Evolutionary conservation across 164 flowering plant genomes (phyloP).

Genomic region (Santalum album): DNA sequence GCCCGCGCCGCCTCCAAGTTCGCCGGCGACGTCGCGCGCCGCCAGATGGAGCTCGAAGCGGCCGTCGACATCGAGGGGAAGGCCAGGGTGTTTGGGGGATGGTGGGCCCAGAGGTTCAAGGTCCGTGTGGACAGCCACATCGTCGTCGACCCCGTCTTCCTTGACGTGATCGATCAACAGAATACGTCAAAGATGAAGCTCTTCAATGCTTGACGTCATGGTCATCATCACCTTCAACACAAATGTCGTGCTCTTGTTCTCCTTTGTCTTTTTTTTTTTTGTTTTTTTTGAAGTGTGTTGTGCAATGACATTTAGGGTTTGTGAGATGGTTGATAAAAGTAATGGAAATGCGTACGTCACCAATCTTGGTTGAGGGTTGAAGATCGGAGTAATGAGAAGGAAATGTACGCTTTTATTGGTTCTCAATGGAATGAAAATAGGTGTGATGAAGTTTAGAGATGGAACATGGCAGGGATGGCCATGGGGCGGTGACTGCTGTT

Average conservation of each 20-base stretch:
- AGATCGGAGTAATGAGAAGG: too few species aligned
- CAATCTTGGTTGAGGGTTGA: too few species aligned
- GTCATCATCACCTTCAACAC: too few species aligned
- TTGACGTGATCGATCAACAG: slow-evolving; percentile 75
- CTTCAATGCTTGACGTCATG: slow-evolving; percentile 5
- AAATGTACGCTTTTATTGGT: too few species aligned
- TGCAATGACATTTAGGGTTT: background rate
- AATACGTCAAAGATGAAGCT: slow-evolving; percentile 41
- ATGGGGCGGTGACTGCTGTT: too few species aligned
- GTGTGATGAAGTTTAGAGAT: too few species aligned
- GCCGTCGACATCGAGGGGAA: slow-evolving; percentile 56
- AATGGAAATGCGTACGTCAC: too few species aligned
- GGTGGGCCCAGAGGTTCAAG: slow-evolving; percentile 67
- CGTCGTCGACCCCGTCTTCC: slow-evolving; percentile 66
- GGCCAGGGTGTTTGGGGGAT: slow-evolving; percentile 41
- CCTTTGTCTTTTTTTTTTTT: background rate
- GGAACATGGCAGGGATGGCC: too few species aligned
- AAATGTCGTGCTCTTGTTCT: background rate
- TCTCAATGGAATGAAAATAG: too few species aligned
- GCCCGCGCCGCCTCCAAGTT: slow-evolving; percentile 46
- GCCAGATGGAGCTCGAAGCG: slow-evolving; percentile 79
- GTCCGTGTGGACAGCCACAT: slow-evolving; percentile 70
- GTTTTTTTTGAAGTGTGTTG: background rate
- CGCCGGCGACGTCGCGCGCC: slow-evolving; percentile 45
- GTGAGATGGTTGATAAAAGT: too few species aligned